A percentile compares a stretch with the other conserved stretches of the same genome.
Conservation (phyloP, 1,139 yeast genomes). For the Torulaspora globosa region DNA sequence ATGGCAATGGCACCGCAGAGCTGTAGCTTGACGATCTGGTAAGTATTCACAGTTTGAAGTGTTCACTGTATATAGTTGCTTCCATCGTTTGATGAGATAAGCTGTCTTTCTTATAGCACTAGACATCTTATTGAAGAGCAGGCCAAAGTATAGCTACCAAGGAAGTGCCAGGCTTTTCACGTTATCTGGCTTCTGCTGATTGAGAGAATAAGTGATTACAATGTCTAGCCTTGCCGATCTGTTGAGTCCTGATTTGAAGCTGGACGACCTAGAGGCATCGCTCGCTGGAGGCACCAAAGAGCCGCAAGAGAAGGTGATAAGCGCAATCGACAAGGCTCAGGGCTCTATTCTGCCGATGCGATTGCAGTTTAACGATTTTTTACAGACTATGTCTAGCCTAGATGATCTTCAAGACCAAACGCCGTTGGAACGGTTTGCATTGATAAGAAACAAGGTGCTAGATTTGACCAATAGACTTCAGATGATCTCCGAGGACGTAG, state of each 20-base stretch:
- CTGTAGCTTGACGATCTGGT: background rate
- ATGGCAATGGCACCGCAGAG: background rate
- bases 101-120: background rate
- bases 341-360: conserved; percentile 30
- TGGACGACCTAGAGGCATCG: conserved; percentile 23
- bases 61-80: conserved; percentile 1
- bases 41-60: background rate
- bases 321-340: conserved; percentile 18
- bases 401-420: conserved; percentile 19
- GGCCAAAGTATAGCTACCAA: background rate
- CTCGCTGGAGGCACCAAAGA: conserved; percentile 16
- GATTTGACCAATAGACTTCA: conserved; percentile 26
- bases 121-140: background rate
- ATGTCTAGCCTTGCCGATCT: conserved; percentile 15
- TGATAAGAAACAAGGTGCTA: conserved; percentile 24
- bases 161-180: background rate
- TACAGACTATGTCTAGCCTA: conserved; percentile 26
- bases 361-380: conserved; percentile 30
- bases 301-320: conserved; percentile 14
- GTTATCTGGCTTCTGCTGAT: background rate
- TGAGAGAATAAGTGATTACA: background rate
- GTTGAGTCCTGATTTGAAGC: conserved; percentile 14
- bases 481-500: conserved; percentile 26
- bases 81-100: conserved; percentile 4
- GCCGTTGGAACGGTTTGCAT: conserved; percentile 25